Base-by-base conservation (phyloP, 192 early-diverging fungal species). In the Coemansia sp. region DNA sequence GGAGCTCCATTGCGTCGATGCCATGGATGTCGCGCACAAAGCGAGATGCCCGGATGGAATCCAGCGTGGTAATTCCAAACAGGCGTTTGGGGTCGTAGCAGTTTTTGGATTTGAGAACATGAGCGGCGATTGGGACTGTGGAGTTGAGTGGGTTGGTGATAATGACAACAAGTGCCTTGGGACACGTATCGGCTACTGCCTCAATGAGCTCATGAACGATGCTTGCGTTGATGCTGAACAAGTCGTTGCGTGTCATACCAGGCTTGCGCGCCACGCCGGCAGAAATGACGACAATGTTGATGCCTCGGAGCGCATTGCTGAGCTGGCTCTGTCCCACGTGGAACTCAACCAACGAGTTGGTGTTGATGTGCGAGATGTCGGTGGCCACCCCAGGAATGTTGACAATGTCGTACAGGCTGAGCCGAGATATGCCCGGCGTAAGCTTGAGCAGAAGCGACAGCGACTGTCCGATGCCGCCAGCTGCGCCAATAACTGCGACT, bases 141-240 rank as follows among this genome's bases (percentile, higher is more conserved):
- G 94, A 96, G 88, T 98, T 98, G 68, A 98, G 94, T 47, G 95
- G 95, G 89, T 98, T 98, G 67, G 95, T 88, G 75, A 98, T 96
- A 77, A 98, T 84, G 57, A 90, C 84, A 14, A 79, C 62, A 80
- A 92, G 84, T 50, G 94, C 95, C 64, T 91, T 88, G 63, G 95
- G 93, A 65, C 88, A 86, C 82, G 85, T 63, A 76, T 87, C 83
- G 27, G 93, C 95, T 58, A 87, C 85, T 50, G 87, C 92, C 56
- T 81, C 76, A 60, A 94, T 93, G 32, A 96, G 86, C 54, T 77
- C 87, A 63, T 87, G 85, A 72, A 95, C 92, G 64, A 98, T 98
- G 59, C 91, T 89, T 64, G 96, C 96, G 83, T 98, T 98, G 84
- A 89, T 95, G 83, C 95, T 94, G 89, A 98, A 98, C 63, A 98